Evolutionary conservation across 768 basidiomycete species (phyloP), one percentile per base, ranked within the genome.

Genomic region (Plicaturopsis crispa): DNA sequence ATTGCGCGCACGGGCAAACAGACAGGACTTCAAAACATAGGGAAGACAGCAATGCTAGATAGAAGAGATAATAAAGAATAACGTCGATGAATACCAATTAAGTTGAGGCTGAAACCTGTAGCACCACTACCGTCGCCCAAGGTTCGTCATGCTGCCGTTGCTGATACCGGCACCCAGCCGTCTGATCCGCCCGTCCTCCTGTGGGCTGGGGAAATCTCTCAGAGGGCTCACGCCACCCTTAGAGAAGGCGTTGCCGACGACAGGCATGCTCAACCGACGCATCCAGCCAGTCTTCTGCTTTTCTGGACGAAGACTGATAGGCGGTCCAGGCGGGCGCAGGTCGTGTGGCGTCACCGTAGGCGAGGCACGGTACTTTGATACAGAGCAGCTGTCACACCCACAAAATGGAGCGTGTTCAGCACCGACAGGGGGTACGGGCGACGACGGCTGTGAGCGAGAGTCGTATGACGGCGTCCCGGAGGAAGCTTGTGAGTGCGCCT

Each of bases 281-380:
- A 87, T 83, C 85, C 85, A 87, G 0, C 81, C 73, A n/a, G n/a
- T n/a, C 41, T 72, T 81, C 6, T 76, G 66, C 48, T 79, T 79
- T 38, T 77, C 72, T 31, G 70, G 54, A 21, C 69, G 72, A n/a
- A 74, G 57, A 2, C 48, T 40, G 33, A 69, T 62, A 4, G 71
- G 70, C 19, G 65, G 57, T 32, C 63, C 62, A 12, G 65, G 65
- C 18, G 67, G 65, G 12, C 66, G 63, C 21, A 67, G 51, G 40
- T 67, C 61, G 17, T 58, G 53, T 31, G 53, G 44, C 14, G 53
- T 42, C 10, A 53, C 41, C 33, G 47, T 52, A 12, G 61, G 61
- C 10, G 53, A 44, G 8, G 41, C 38, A 42, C 60, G 66, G 52
- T 84, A 84, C 45, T 78, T 76, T 34, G 61, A 57, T 10, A 70